phyloP scores from a whole-genome alignment of 2,329 filamentous ascomycete species.

The Metarhizium humberi region DNA sequence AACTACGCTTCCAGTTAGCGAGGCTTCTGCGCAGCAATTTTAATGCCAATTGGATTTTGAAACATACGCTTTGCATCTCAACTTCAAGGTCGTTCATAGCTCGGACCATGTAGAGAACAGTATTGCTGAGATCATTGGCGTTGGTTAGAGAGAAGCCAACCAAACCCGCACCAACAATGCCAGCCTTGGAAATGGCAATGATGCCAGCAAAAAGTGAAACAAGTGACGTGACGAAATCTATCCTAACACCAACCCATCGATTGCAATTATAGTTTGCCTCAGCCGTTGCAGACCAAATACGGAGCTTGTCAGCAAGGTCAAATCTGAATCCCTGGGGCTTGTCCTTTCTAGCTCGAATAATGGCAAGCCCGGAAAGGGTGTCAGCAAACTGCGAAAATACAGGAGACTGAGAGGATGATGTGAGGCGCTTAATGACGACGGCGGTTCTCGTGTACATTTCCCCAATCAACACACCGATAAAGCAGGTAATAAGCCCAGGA shows the following conservation, averaged over 20 bases:
- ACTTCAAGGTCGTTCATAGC: constrained; percentile 48
- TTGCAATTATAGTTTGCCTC: constrained; percentile 47
- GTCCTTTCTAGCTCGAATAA: constrained; percentile 41
- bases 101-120: constrained; percentile 42
- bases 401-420: constrained; percentile 39
- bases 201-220: constrained; percentile 41
- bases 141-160: constrained; percentile 49
- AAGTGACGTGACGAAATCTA: constrained; percentile 44
- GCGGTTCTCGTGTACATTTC: constrained; percentile 43
- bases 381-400: constrained; percentile 49
- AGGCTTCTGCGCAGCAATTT: neutral
- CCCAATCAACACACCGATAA: constrained; percentile 34
- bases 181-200: constrained; percentile 40
- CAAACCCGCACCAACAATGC: constrained; percentile 38
- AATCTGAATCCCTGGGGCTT: constrained; percentile 38
- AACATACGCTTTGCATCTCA: constrained; percentile 44
- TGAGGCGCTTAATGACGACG: constrained; percentile 34
- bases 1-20: constrained; percentile 22
- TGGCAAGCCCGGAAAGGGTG: constrained; percentile 37
- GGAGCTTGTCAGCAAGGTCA: constrained; percentile 40
- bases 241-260: constrained; percentile 46
- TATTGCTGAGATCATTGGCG: constrained; percentile 42
- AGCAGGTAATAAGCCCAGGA: constrained; percentile 34
- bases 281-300: constrained; percentile 33
- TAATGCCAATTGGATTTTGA: neutral